A percentile compares a stretch with the other conserved stretches of the same genome.
Evolutionary conservation across 345 rosid genomes (phyloP).

Genomic region (Luvunga scandens): DNA sequence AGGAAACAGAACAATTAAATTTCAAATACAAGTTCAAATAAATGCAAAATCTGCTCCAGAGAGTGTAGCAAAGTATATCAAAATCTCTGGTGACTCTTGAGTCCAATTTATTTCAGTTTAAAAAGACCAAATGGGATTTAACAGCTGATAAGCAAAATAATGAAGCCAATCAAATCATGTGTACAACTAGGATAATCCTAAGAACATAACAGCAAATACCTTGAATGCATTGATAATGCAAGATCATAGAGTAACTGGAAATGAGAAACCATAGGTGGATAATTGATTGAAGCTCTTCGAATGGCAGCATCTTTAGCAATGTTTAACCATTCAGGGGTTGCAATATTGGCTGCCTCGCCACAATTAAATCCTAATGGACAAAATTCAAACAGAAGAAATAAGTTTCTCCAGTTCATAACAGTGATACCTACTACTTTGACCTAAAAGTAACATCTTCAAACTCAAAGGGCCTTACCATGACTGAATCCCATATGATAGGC

Average conservation of each 20-base stretch:
- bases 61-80: not conserved
- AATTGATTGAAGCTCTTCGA: conserved; percentile 95
- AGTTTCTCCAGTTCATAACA: conserved; percentile 1
- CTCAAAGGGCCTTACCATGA: conserved; percentile 58
- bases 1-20: conserved; percentile 6
- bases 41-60: not conserved
- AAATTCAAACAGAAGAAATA: conserved; percentile 7
- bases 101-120: not conserved
- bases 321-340: conserved; percentile 89
- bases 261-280: conserved; percentile 99
- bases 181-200: not conserved
- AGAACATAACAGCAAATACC: conserved; percentile 41
- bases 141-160: conserved; percentile 5
- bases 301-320: conserved; percentile 91
- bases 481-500: conserved; percentile 99
- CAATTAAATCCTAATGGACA: conserved; percentile 71
- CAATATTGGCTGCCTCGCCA: conserved; percentile 98
- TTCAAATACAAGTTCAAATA: not conserved
- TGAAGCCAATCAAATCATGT: conserved; percentile 4
- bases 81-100: not conserved
- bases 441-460: conserved; percentile 7
- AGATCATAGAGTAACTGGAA: conserved; percentile 96
- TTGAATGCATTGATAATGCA: conserved; percentile 71
- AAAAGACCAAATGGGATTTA: conserved; percentile 1
- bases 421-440: not conserved